These are phyloP conservation scores for Talaromyces sp. DNA, from an alignment of 2,329 filamentous ascomycete species.

Conservation along the genomic window DNA sequence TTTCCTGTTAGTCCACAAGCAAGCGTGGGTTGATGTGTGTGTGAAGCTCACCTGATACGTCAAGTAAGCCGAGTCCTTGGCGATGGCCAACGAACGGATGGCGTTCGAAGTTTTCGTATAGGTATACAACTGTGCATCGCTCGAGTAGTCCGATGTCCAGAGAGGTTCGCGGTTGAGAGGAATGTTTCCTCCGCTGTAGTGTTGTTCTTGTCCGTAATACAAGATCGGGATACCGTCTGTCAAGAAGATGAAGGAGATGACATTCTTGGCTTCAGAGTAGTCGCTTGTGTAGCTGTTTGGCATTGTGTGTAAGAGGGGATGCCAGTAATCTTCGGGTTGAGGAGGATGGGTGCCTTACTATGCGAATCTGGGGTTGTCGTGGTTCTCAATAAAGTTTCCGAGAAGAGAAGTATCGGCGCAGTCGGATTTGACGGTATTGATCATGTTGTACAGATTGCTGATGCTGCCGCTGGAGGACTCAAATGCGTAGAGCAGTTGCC, in stretches of 20 bases:
- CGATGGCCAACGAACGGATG: constrained; percentile 50
- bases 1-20: background rate
- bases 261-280: constrained; percentile 57
- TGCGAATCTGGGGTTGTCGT: constrained; percentile 60
- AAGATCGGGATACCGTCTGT: constrained; percentile 62
- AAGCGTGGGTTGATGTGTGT: background rate
- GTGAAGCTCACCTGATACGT: constrained; percentile 34
- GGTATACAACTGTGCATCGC: constrained; percentile 49
- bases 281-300: constrained; percentile 31
- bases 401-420: constrained; percentile 50
- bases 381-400: constrained; percentile 61
- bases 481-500: constrained; percentile 39
- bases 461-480: constrained; percentile 37
- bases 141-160: constrained; percentile 56
- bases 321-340: background rate
- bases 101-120: constrained; percentile 51
- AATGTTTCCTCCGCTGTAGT: constrained; percentile 52
- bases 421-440: constrained; percentile 33
- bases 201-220: constrained; percentile 67
- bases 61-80: constrained; percentile 40
- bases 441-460: constrained; percentile 36
- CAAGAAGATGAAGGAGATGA: constrained; percentile 61
- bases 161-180: constrained; percentile 57
- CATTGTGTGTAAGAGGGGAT: background rate
- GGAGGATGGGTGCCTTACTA: constrained; percentile 21